A percentile compares a stretch with the other conserved stretches of the same genome.
Conservation (phyloP, 2,329 filamentous ascomycete species). For the Colletotrichum salicis region DNA sequence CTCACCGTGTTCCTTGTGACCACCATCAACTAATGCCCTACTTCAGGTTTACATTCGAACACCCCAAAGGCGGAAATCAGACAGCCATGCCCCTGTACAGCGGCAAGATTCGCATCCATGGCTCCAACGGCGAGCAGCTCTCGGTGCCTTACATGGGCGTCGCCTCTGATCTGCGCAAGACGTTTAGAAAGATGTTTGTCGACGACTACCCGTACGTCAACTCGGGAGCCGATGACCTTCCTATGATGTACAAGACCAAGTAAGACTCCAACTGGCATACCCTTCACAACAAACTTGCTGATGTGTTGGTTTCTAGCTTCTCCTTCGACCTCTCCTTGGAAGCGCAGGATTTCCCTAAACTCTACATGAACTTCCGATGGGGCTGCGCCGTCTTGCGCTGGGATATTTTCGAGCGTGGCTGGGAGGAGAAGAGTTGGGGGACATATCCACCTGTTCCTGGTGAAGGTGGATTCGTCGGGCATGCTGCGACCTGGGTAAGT, state of each 20-base stretch:
- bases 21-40: neutral
- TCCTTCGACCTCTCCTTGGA: slow-evolving; percentile 24
- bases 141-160: slow-evolving; percentile 52
- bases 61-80: slow-evolving; percentile 39
- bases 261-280: neutral
- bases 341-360: slow-evolving; percentile 28
- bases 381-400: slow-evolving; percentile 24
- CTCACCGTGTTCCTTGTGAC: neutral
- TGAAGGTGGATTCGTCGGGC: slow-evolving; percentile 51
- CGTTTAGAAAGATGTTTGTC: slow-evolving; percentile 15
- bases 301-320: slow-evolving; percentile 9
- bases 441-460: slow-evolving; percentile 53
- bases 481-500: slow-evolving; percentile 29
- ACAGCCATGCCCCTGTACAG: slow-evolving; percentile 54
- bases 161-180: slow-evolving; percentile 10
- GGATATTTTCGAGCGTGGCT: slow-evolving; percentile 51
- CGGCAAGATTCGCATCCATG: slow-evolving; percentile 54
- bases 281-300: neutral
- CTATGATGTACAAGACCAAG: slow-evolving; percentile 26
- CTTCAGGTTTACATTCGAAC: slow-evolving; percentile 41
- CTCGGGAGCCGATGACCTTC: slow-evolving; percentile 1
- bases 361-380: slow-evolving; percentile 21
- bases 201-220: slow-evolving; percentile 1
- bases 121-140: slow-evolving; percentile 52
- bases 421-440: slow-evolving; percentile 50